Evolutionary conservation across 306 rosid genomes (phyloP).

Genomic region (Sicyos baderoa): DNA sequence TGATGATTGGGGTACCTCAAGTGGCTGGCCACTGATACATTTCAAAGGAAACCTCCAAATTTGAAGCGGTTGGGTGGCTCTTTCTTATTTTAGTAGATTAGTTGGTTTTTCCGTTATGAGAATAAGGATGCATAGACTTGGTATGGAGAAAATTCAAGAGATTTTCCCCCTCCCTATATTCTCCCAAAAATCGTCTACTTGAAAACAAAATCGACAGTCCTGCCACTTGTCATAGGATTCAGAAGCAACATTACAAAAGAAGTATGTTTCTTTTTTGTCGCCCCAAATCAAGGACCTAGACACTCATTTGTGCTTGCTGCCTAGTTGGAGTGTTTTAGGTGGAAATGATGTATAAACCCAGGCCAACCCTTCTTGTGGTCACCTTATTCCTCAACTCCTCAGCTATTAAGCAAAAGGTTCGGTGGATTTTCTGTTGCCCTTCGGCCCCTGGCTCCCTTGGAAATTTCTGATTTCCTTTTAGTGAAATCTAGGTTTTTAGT

Average conservation of each 20-base stretch:
- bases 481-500: not conserved
- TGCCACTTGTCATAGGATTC: not conserved
- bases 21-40: not conserved
- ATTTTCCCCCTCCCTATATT: not conserved
- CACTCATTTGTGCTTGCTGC: not conserved
- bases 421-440: not conserved
- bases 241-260: not conserved
- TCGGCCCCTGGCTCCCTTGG: not conserved
- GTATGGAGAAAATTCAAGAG: not conserved
- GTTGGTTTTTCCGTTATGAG: not conserved
- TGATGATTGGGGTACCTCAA: not conserved
- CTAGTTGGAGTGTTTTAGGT: not conserved
- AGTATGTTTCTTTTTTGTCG: not conserved
- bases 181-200: not conserved
- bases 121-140: not conserved
- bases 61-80: not conserved
- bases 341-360: not conserved
- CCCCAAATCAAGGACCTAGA: constrained; percentile 1
- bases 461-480: not conserved
- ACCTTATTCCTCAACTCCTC: not conserved
- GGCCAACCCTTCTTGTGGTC: not conserved
- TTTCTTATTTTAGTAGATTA: not conserved
- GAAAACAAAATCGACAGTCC: not conserved
- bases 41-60: constrained; percentile 2
- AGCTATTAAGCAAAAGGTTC: not conserved